Evolutionary conservation across 768 basidiomycete species (phyloP), one percentile per base, ranked within the genome.

Genomic region (Serpula lacrymans): DNA sequence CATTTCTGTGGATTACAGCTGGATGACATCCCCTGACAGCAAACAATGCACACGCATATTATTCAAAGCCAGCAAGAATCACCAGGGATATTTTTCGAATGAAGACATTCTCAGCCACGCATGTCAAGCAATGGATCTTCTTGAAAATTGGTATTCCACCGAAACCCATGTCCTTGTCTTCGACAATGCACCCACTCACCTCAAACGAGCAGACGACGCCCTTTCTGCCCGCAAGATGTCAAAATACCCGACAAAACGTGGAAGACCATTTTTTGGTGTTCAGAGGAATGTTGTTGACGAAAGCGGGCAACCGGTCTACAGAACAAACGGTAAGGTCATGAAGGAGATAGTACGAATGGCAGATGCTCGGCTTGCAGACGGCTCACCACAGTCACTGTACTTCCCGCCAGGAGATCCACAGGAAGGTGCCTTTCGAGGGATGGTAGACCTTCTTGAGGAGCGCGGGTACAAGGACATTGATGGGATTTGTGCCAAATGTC

Each of bases 381-480:
- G 41, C 2, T 11, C 5, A 11, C 1, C 16, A 42, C 41, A 42
- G 41, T 13, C 34, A 2, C 34, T 36, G 3, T 42, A 42, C 14
- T 35, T 42, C 10, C 41, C 41, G 3, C 8, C 25, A 11, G 41
- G 29, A 1, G 26, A 14, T 6, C 40, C 26, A 5, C 6, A 36
- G 21, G 23, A 42, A 10, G 45, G 61, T 7, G 53, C 43, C 50
- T 68, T 67, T 45, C 68, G 68, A 48, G 62, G 67, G 17, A 67
- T 66, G 62, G 56, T 61, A 39, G n/a, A 37, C 10, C 55, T 58
- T 20, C 46, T 55, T 21, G 7, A 22, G 23, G 50, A 65, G 37
- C 50, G 51, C 20, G 43, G 45, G 2, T n/a, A n/a, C n/a, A n/a
- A n/a, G n/a, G 26, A 25, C 23, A 43, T 49, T 23, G 21, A 46